Evolutionary conservation across 192 early-diverging fungal genomes (phyloP).

Genomic region (Mortierella claussenii): DNA sequence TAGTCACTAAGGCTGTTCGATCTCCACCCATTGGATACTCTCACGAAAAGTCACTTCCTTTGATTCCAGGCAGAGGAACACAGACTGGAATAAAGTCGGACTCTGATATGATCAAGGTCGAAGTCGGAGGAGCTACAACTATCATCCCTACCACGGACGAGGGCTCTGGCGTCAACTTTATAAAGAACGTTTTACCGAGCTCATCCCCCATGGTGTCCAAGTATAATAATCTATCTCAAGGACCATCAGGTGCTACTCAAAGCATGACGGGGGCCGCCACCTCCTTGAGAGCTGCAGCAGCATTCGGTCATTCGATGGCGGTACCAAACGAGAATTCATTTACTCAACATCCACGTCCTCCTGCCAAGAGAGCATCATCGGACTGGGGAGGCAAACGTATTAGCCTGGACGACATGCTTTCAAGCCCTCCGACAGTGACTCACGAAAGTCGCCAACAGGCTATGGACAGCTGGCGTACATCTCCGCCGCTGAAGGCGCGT

Average conservation of each 20-base stretch:
- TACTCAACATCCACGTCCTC: background rate
- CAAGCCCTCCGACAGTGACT: background rate
- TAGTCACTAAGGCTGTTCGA: conserved; percentile 40
- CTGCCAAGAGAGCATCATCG: background rate
- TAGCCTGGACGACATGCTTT: conserved; percentile 44
- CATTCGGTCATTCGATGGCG: conserved; percentile 8
- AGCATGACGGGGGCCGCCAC: conserved; percentile 31
- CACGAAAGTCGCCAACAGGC: conserved; percentile 28
- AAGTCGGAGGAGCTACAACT: conserved; percentile 32
- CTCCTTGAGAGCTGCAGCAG: conserved; percentile 23
- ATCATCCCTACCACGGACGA: conserved; percentile 33
- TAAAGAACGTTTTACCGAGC: conserved; percentile 26
- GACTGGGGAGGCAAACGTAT: conserved; percentile 30
- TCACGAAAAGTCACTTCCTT: conserved; percentile 33
- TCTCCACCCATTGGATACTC: conserved; percentile 45
- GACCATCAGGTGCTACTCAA: conserved; percentile 4
- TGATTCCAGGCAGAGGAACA: conserved; percentile 16
- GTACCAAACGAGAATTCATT: background rate
- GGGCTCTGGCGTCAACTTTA: conserved; percentile 33
- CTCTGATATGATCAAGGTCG: conserved; percentile 51
- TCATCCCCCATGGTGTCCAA: conserved; percentile 9
- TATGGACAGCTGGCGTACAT: conserved; percentile 38
- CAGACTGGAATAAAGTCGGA: conserved; percentile 8
- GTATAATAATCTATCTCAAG: background rate
- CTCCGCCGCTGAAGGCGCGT: conserved; percentile 22